Evolutionary conservation across 2,329 filamentous ascomycete species (phyloP).

Genomic region (Fusarium austroafricanum): DNA sequence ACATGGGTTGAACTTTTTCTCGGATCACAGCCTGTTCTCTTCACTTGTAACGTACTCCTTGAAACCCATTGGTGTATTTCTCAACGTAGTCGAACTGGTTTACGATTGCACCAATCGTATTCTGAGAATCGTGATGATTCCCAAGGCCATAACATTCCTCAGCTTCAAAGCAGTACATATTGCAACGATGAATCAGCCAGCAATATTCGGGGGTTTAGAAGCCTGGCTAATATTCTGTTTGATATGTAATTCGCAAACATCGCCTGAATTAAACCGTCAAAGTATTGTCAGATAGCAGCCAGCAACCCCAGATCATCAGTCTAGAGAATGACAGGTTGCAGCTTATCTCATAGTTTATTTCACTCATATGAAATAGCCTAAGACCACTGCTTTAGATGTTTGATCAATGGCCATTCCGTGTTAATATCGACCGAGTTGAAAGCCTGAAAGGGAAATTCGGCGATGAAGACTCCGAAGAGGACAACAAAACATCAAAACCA

Average conservation of each 20-base stretch:
- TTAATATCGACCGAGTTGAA: slow-evolving; percentile 14
- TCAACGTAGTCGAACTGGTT: neutral
- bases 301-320: neutral
- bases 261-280: neutral
- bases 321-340: neutral
- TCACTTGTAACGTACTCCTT: neutral
- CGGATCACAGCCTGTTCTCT: neutral
- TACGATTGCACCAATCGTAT: neutral
- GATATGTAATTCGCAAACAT: neutral
- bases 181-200: no score
- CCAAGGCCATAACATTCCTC: no score
- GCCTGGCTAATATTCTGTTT: neutral
- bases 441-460: slow-evolving; percentile 44
- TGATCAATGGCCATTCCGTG: neutral
- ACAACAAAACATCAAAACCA: slow-evolving; percentile 36
- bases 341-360: neutral
- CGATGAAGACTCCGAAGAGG: slow-evolving; percentile 45
- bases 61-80: neutral
- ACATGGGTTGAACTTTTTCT: neutral
- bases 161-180: neutral
- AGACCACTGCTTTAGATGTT: neutral
- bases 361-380: slow-evolving; percentile 15
- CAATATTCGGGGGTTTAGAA: neutral
- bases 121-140: neutral
- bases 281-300: neutral